Percentiles rank a stretch among this genome's conserved stretches.
Evolutionary conservation across 352 stramenopile genomes (phyloP).

Genomic region (Pythium scleroteichum): DNA sequence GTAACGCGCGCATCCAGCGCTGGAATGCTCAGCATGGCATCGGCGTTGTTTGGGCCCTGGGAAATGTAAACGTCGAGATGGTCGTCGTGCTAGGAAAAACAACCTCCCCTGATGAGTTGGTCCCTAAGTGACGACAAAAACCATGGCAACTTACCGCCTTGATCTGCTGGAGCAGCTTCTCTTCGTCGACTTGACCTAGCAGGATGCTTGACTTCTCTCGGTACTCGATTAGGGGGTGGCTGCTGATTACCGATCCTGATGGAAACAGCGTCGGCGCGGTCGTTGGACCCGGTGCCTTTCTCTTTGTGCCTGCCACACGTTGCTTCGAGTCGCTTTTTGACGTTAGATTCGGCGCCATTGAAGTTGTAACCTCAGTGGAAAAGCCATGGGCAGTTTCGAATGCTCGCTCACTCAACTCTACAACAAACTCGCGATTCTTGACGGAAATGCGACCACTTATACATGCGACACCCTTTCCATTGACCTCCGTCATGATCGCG

Average conservation of each 20-base stretch:
- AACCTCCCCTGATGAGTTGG: no score
- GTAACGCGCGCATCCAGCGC: constrained; percentile 72
- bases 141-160: constrained; percentile 49
- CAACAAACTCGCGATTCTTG: constrained; percentile 59
- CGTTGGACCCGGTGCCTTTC: constrained; percentile 12
- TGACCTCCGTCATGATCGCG: constrained; percentile 64
- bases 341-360: not conserved
- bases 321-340: constrained; percentile 17
- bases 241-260: constrained; percentile 15
- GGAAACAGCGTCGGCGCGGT: constrained; percentile 13
- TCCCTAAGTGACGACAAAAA: not conserved
- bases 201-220: constrained; percentile 61
- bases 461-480: constrained; percentile 63
- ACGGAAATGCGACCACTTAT: constrained; percentile 60
- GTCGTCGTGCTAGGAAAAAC: constrained; percentile 50
- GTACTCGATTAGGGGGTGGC: constrained; percentile 48
- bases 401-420: constrained; percentile 32
- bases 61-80: constrained; percentile 77
- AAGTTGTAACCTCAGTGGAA: not conserved
- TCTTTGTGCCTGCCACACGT: constrained; percentile 20
- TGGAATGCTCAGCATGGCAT: constrained; percentile 84
- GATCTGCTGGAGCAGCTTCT: constrained; percentile 74
- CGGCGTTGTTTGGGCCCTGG: constrained; percentile 71
- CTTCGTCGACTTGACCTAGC: constrained; percentile 75
- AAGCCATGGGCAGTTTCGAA: not conserved